Percentiles rank a stretch among this genome's conserved stretches.
phyloP scores from a whole-genome alignment of 1,284 basidiomycete genomes.

The Dichomitus squalens region DNA sequence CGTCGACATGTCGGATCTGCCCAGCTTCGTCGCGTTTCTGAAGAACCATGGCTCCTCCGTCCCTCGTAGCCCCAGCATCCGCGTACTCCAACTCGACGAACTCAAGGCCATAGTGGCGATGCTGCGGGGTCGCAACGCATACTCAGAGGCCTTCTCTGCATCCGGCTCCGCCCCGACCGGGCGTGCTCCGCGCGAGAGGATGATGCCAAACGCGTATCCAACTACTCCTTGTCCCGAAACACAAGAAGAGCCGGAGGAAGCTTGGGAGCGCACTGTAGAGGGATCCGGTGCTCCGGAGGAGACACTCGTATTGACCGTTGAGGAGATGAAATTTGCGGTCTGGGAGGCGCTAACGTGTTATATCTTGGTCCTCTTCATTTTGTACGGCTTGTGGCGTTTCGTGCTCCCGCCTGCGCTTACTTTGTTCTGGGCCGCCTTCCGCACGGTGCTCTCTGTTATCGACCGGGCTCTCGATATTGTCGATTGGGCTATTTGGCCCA shows the following conservation, averaged over 20 bases:
- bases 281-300: not conserved
- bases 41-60: not conserved
- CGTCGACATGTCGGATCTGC: conserved; percentile 8
- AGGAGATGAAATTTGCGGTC: not conserved
- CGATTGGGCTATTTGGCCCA: not conserved
- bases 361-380: not conserved
- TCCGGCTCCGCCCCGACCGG: not conserved
- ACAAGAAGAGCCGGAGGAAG: no score
- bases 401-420: not conserved
- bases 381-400: not conserved
- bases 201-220: not conserved
- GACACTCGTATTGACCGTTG: not conserved
- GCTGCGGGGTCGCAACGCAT: not conserved
- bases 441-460: no score
- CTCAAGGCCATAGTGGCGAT: not conserved
- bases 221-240: not conserved
- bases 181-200: not conserved
- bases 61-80: not conserved
- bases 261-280: no score
- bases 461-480: not conserved
- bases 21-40: conserved; percentile 5
- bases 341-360: not conserved
- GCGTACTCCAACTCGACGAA: not conserved
- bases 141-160: not conserved
- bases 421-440: not conserved